Evolutionary conservation across 2,329 filamentous ascomycete species (phyloP).

Genomic region (Fusarium mangiferae): DNA sequence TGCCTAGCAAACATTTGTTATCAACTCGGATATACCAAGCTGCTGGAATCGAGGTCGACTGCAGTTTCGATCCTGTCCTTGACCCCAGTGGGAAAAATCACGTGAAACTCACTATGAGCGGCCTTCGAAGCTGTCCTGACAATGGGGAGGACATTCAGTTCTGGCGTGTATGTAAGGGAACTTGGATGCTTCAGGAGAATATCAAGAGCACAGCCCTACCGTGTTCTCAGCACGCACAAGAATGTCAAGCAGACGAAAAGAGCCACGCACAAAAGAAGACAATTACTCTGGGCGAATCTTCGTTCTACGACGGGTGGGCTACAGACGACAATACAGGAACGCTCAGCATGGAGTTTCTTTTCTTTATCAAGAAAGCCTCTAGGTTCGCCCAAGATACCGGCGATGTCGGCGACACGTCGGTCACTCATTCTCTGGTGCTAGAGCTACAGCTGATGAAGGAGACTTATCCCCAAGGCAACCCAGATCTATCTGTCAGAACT

Average conservation of each 20-base stretch:
- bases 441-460: conserved; percentile 95
- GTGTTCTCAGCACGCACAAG: conserved; percentile 74
- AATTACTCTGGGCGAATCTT: conserved; percentile 79
- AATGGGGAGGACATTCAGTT: conserved; percentile 72
- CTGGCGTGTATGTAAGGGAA: conserved; percentile 89
- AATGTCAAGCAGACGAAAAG: not conserved
- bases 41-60: conserved; percentile 86
- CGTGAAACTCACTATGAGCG: conserved; percentile 48
- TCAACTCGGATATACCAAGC: conserved; percentile 80
- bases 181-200: conserved; percentile 91
- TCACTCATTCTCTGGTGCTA: conserved; percentile 84
- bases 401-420: conserved; percentile 76
- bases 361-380: conserved; percentile 43
- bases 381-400: conserved; percentile 81
- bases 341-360: conserved; percentile 74
- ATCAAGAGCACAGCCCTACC: conserved; percentile 79
- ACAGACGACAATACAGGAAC: conserved; percentile 63
- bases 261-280: conserved; percentile 64
- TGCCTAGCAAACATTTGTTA: conserved; percentile 79
- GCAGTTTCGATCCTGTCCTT: conserved; percentile 81
- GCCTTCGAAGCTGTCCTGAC: conserved; percentile 75
- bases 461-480: conserved; percentile 75
- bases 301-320: conserved; percentile 89
- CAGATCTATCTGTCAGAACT: conserved; percentile 78
- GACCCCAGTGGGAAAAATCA: conserved; percentile 81